These are phyloP conservation scores for Pisolithus albus DNA, from an alignment of 768 basidiomycete species.

Conservation along the genomic window DNA sequence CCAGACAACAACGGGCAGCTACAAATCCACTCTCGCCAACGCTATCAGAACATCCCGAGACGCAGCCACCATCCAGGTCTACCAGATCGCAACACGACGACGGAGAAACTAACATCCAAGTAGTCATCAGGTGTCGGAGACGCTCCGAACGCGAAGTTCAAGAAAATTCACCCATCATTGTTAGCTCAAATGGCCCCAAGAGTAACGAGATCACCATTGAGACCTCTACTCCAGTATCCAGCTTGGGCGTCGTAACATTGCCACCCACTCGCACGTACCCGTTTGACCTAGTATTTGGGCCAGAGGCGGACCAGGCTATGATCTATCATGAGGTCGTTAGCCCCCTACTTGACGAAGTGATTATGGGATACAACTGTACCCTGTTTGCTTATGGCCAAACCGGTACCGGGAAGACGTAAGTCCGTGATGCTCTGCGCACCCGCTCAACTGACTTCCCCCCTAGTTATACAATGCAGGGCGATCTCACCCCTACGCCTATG, in stretches of 20 bases:
- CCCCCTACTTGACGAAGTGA: slow-evolving; percentile 90
- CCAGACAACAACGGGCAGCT: slow-evolving; percentile 42
- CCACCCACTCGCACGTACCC: slow-evolving; percentile 82
- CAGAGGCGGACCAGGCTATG: slow-evolving; percentile 92
- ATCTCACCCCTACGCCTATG: slow-evolving; percentile 73
- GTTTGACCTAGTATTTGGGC: slow-evolving; percentile 94
- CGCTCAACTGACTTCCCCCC: slow-evolving; percentile 8
- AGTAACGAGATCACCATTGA: slow-evolving; percentile 76
- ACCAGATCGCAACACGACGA: slow-evolving; percentile 33
- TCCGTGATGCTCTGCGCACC: slow-evolving; percentile 8
- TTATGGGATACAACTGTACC: slow-evolving; percentile 94
- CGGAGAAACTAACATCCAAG: slow-evolving; percentile 81
- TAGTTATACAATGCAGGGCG: slow-evolving; percentile 97
- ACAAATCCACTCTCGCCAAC: slow-evolving; percentile 28
- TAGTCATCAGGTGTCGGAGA: slow-evolving; percentile 83
- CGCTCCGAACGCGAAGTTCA: slow-evolving; percentile 81
- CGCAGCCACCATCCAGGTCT: slow-evolving; percentile 14
- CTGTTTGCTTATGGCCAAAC: slow-evolving; percentile 98
- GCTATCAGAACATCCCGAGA: slow-evolving; percentile 13
- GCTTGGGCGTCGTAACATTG: slow-evolving; percentile 66
- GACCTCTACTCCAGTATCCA: slow-evolving; percentile 60
- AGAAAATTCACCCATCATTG: slow-evolving; percentile 83
- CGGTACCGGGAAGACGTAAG: slow-evolving; percentile 97
- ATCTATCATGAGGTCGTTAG: slow-evolving; percentile 91
- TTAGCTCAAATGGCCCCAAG: slow-evolving; percentile 69